Percentiles rank a stretch among this genome's conserved stretches.
Conservation (phyloP, 768 basidiomycete species). For the Lentinula lateritia region DNA sequence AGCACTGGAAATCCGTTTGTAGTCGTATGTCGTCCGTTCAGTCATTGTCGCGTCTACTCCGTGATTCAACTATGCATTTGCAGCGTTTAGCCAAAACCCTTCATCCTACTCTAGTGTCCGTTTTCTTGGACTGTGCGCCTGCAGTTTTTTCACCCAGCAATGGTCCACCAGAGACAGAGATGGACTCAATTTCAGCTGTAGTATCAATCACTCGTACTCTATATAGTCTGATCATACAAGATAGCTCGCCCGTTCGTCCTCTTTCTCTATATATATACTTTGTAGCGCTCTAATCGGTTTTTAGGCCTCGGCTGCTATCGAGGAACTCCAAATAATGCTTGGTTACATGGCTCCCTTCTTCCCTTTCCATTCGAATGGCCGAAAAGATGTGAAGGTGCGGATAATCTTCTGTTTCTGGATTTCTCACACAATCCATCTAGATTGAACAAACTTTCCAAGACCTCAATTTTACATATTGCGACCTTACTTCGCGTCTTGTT, state of each 20-base stretch:
- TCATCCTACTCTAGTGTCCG: slow-evolving; percentile 74
- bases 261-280: not conserved
- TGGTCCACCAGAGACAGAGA: slow-evolving; percentile 53
- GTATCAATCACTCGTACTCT: slow-evolving; percentile 53
- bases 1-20: slow-evolving; percentile 9
- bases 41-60: slow-evolving; percentile 1
- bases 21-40: slow-evolving; percentile 6
- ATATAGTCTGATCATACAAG: slow-evolving; percentile 52
- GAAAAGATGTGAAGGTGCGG: slow-evolving; percentile 55
- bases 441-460: slow-evolving; percentile 62
- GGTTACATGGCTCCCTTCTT: slow-evolving; percentile 80
- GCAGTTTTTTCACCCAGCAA: slow-evolving; percentile 67
- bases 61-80: slow-evolving; percentile 5
- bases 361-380: slow-evolving; percentile 53
- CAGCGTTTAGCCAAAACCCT: slow-evolving; percentile 70
- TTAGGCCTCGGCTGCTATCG: slow-evolving; percentile 25
- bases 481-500: slow-evolving; percentile 61
- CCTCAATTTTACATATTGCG: slow-evolving; percentile 74
- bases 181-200: slow-evolving; percentile 53
- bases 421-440: slow-evolving; percentile 27
- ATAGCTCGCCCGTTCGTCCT: slow-evolving; percentile 29
- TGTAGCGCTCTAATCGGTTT: slow-evolving; percentile 3
- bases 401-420: slow-evolving; percentile 4
- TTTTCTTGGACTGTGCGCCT: slow-evolving; percentile 86
- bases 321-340: slow-evolving; percentile 55